Percentiles rank a stretch among this genome's conserved stretches.
These are phyloP conservation scores for Rhodotorula kratochvilovae DNA, from an alignment of 768 basidiomycete genomes.

Conservation along the genomic window DNA sequence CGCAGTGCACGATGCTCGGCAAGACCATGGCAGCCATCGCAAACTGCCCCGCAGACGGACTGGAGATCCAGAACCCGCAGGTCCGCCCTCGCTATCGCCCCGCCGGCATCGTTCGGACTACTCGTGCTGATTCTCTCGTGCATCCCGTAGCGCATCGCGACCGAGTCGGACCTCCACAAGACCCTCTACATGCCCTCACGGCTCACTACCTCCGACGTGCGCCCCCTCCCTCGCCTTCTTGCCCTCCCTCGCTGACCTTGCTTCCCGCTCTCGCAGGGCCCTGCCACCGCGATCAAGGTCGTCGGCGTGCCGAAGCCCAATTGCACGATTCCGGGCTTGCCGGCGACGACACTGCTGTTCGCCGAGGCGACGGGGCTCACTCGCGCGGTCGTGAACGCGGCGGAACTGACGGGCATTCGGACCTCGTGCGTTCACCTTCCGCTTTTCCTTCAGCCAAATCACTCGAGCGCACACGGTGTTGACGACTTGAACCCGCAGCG, in stretches of 20 bases:
- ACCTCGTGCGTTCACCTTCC: constrained; percentile 35
- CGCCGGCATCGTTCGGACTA: background rate
- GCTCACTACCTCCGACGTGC: constrained; percentile 24
- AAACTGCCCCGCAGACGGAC: background rate
- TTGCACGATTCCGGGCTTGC: constrained; percentile 26
- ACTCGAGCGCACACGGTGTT: background rate
- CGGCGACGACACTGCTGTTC: constrained; percentile 38
- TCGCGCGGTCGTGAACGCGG: constrained; percentile 35
- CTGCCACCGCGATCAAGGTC: constrained; percentile 38
- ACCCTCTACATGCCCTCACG: constrained; percentile 37
- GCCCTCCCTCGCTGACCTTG: background rate
- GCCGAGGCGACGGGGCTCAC: constrained; percentile 35
- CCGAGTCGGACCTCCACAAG: constrained; percentile 14
- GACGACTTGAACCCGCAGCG: background rate
- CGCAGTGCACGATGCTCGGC: constrained; percentile 26
- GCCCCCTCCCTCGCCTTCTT: background rate
- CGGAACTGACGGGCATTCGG: constrained; percentile 41
- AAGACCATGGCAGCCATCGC: constrained; percentile 29
- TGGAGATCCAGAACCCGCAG: constrained; percentile 28
- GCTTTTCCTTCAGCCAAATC: background rate
- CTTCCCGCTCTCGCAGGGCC: constrained; percentile 2
- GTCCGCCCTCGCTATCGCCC: background rate
- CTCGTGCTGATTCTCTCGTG: background rate
- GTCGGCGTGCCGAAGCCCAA: constrained; percentile 33
- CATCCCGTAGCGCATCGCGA: constrained; percentile 13